A percentile compares a stretch with the other conserved stretches of the same genome.
Evolutionary conservation across 805 yeast genomes (phyloP).

Genomic region (Ogataea methanolica): DNA sequence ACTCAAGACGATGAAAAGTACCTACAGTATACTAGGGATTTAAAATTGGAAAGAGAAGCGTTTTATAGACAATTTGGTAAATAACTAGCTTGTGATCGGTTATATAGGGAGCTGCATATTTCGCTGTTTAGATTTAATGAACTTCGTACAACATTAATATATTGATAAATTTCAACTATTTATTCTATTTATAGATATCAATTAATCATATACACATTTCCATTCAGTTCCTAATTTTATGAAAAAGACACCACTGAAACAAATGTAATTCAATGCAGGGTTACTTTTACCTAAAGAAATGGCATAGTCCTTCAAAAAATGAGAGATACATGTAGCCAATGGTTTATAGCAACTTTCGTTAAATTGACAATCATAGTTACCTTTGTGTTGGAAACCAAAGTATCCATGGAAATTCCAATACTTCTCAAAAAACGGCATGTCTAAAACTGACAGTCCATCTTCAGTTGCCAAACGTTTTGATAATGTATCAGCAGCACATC

Average conservation of each 20-base stretch:
- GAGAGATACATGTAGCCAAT: constrained; percentile 38
- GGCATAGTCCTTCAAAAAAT: constrained; percentile 42
- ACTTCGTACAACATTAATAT: background rate
- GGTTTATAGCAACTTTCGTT: constrained; percentile 40
- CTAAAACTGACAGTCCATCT: constrained; percentile 26
- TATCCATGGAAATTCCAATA: constrained; percentile 49
- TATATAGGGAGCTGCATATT: background rate
- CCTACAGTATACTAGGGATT: constrained; percentile 20
- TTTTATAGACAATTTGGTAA: constrained; percentile 25
- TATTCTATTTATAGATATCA: background rate
- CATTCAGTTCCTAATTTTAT: constrained; percentile 10
- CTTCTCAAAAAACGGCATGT: constrained; percentile 29
- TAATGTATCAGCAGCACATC: constrained; percentile 44
- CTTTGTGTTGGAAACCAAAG: constrained; percentile 36
- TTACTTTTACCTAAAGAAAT: constrained; percentile 28
- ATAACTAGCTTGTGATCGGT: constrained; percentile 5
- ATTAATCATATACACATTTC: constrained; percentile 18
- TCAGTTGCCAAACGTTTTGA: constrained; percentile 27
- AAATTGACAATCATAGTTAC: constrained; percentile 36
- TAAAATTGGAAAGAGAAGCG: constrained; percentile 26
- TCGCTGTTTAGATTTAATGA: no score
- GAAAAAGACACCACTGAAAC: constrained; percentile 41
- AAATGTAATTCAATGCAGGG: constrained; percentile 31
- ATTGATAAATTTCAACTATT: background rate
- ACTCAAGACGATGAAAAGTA: constrained; percentile 20